These are phyloP conservation scores for Metroxylon sagu DNA, from an alignment of 176 grass and related monocot species.

Conservation along the genomic window DNA sequence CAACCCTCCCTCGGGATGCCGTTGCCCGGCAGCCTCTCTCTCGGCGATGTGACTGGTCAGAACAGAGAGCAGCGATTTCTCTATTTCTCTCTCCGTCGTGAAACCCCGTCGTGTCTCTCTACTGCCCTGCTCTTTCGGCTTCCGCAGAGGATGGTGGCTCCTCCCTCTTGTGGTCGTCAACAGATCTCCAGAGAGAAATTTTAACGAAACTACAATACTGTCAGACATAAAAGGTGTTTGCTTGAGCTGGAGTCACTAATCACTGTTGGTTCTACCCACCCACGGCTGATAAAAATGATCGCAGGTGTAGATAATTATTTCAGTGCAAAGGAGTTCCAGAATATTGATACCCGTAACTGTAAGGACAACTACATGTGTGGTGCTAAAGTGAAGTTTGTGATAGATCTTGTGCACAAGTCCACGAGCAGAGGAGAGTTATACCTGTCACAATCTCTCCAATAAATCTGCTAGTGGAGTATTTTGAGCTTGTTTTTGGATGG, in stretches of 20 bases:
- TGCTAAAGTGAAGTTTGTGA: conserved; percentile 70
- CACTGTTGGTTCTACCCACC: conserved; percentile 70
- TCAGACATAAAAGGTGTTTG: conserved; percentile 23
- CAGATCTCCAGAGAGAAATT: conserved; percentile 49
- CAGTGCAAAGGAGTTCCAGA: conserved; percentile 33
- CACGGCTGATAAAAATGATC: conserved; percentile 52
- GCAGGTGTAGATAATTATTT: conserved; percentile 40
- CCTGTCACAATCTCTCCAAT: conserved; percentile 74
- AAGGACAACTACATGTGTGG: conserved; percentile 26
- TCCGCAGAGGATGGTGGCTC: no score
- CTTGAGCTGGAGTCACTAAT: conserved; percentile 69
- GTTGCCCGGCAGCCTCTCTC: no score
- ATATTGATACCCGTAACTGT: conserved; percentile 16
- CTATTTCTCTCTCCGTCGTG: no score
- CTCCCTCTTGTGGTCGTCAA: no score
- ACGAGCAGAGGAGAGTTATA: conserved; percentile 50
- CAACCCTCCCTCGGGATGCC: no score
- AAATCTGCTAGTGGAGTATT: conserved; percentile 44
- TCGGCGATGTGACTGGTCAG: no score
- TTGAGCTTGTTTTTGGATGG: conserved; percentile 60
- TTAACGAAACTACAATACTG: conserved; percentile 38
- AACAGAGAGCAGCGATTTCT: no score
- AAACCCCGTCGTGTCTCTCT: no score
- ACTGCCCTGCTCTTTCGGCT: conserved; percentile 70
- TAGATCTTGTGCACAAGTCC: conserved; percentile 72